A percentile compares a stretch with the other conserved stretches of the same genome.
phyloP scores from a whole-genome alignment of 2,329 filamentous ascomycete genomes.

The Cryoendolithus antarcticus region DNA sequence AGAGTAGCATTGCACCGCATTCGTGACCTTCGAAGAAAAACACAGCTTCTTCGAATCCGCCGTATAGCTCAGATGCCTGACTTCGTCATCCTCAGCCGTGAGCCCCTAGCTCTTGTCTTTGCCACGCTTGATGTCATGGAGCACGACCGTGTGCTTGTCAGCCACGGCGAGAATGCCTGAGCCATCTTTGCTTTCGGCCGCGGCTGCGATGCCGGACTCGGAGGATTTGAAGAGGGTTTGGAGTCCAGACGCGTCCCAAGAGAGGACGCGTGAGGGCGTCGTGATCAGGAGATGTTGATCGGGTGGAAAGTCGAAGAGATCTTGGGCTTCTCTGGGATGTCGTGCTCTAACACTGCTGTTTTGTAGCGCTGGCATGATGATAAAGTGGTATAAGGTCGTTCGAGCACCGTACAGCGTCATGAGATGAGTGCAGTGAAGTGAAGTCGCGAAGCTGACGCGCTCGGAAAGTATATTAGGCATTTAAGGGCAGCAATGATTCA shows the following conservation, averaged over 20 bases:
- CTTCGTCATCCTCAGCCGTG: constrained; percentile 27
- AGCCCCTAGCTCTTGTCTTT: constrained; percentile 33
- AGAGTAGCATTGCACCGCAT: constrained; percentile 36
- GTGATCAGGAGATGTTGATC: constrained; percentile 32
- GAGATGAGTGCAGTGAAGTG: too few relatives aligned
- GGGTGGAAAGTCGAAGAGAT: constrained; percentile 18
- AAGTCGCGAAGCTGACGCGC: too few relatives aligned
- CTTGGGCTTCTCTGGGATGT: too few relatives aligned
- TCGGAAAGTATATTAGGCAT: too few relatives aligned
- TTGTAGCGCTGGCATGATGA: too few relatives aligned
- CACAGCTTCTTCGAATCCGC: constrained; percentile 32
- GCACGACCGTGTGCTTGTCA: constrained; percentile 34
- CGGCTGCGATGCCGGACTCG: constrained; percentile 33
- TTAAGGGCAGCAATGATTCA: too few relatives aligned
- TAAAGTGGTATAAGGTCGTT: too few relatives aligned
- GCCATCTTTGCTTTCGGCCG: constrained; percentile 31
- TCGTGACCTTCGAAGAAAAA: constrained; percentile 34
- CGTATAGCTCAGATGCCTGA: constrained; percentile 35
- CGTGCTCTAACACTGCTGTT: too few relatives aligned
- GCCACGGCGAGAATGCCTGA: constrained; percentile 35
- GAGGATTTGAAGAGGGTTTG: constrained; percentile 32
- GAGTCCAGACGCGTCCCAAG: constrained; percentile 24
- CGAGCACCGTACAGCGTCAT: too few relatives aligned
- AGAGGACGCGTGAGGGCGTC: constrained; percentile 30
- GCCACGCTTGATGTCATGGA: constrained; percentile 31